Evolutionary conservation across 1,139 yeast species (phyloP), one percentile per base, ranked within the genome.

Genomic region (Zygoascus meyerae): DNA sequence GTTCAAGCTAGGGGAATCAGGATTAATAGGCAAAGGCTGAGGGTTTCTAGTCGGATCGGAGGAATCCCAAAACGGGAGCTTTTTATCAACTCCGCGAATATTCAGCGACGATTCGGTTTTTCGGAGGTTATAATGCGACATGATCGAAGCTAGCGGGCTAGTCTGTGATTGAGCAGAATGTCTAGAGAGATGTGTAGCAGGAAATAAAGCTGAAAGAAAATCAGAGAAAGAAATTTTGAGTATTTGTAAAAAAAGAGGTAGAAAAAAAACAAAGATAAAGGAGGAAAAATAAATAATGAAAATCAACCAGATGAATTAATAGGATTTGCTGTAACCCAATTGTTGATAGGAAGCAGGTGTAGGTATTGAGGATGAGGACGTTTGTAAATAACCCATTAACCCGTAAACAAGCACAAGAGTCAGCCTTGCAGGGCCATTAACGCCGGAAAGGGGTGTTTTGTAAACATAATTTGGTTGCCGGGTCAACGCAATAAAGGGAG

Each of bases 41-140:
- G 71, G 71, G 35, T 67, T 66, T 49, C 71, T 54, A 38, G 55
- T 49, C 2, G 71, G 72, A 47, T 68, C 70, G 32, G 65, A 61
- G 12, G 70, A 65, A 45, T 65, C 68, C 69, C 69, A 64, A 40
- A 55, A 39, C n/a, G 59, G 59, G 28, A 55, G 28, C 43, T 54
- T 54, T 37, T 48, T 46, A 21, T 50, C 53, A n/a, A 38, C 29
- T 6, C 31, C 14, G 26, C 46, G 50, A 12, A 51, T 46, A 21
- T 49, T 48, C 18, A 49, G 17, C 17, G 42, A 45, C 8, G 54
- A 51, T 15, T 51, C 54, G 30, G 54, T 49, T 12, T 44, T 45
- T 14, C 47, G 31, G 11, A 50, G 16, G 18, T 37, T 35, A 15
- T 38, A 34, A 8, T 38, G 47, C 16, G 44, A 39, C 47, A 45